Base-by-base conservation (phyloP, 345 rosid genomes). In the Lepidium didymum region DNA sequence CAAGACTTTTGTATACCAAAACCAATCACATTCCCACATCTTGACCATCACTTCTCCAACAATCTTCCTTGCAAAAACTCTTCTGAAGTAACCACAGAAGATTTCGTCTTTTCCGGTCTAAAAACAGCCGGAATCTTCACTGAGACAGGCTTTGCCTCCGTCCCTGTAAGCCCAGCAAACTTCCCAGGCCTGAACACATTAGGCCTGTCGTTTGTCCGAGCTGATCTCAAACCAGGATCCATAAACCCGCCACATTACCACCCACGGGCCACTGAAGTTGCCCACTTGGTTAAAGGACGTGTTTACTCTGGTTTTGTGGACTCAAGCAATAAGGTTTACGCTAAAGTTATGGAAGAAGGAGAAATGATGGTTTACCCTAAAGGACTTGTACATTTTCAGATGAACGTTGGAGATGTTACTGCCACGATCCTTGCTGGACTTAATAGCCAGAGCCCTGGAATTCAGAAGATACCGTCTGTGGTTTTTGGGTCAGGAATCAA, bases 291-390 rank as follows among this genome's bases (percentile, higher is more conserved):
- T 4, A 81, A 81, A 49, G 96, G 96, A 16, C 80, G 49, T 44
- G 60, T 92, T 15, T 87, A 92, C 65, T 89, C 91, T 0, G 98
- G 96, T 25, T 92, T 91, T 52, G 84, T 91, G 0, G 97, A 89
- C 52, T 75, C 94, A 0, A 65, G 81, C 64, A 86, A 86, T 75
- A 67, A 64, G 50, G 44, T 89, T 35, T 91, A 74, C 57, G 90
- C 94, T 4, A 84, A 78, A 51, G 96, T 89, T 15, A 77, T 87
- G 64, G 88, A 85, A 25, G 83, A 83, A 37, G 98, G 98, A 27
- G 92, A 92, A 15, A 87, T 87, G 23, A 92, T 92, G 92, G 92
- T 92, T 63, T 92, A 86, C 65, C 92, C 95, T n/a, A 81, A 76
- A 70, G 96, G 95, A 4, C 67, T 86, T 12, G 64, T 92, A 10